Conservation (phyloP, 805 yeast genomes). For the Scheffersomyces lignosus region DNA sequence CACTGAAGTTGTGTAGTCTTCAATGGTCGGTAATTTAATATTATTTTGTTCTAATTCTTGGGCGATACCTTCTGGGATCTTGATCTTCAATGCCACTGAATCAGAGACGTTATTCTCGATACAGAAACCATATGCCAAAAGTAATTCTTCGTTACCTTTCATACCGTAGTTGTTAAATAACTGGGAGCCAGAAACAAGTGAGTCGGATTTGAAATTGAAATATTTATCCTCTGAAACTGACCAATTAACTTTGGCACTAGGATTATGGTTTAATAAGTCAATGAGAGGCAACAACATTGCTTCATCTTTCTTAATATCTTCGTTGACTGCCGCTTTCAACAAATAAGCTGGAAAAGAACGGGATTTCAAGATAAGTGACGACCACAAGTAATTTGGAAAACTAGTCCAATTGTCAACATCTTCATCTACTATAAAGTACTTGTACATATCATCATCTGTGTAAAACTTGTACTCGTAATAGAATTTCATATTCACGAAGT, state of each 20-base stretch:
- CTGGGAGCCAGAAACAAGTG: conserved; percentile 41
- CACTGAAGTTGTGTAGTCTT: conserved; percentile 41
- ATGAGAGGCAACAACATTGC: conserved; percentile 78
- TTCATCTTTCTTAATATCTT: conserved; percentile 35
- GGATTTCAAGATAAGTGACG: conserved; percentile 65
- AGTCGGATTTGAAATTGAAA: conserved; percentile 46
- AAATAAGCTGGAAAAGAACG: conserved; percentile 79
- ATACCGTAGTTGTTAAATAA: conserved; percentile 83
- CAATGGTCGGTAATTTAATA: conserved; percentile 34
- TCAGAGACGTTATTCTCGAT: conserved; percentile 59
- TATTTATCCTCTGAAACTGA: conserved; percentile 18
- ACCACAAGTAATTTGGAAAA: conserved; percentile 75
- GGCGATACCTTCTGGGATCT: conserved; percentile 41
- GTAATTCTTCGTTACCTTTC: conserved; percentile 80
- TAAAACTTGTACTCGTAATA: conserved; percentile 44
- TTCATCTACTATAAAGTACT: conserved; percentile 19
- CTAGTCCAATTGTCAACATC: conserved; percentile 53
- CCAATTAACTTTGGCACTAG: conserved; percentile 68
- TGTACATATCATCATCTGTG: conserved; percentile 33
- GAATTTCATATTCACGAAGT: conserved; percentile 42
- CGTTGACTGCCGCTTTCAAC: conserved; percentile 34
- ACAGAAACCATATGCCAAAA: conserved; percentile 82
- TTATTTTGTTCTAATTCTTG: conserved; percentile 35
- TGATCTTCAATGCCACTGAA: conserved; percentile 57
- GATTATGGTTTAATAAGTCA: conserved; percentile 76